Percentiles rank a stretch among this genome's conserved stretches.
Conservation (phyloP, 225 moss, liverwort and hornwort species). For the Physcomitrium patens region DNA sequence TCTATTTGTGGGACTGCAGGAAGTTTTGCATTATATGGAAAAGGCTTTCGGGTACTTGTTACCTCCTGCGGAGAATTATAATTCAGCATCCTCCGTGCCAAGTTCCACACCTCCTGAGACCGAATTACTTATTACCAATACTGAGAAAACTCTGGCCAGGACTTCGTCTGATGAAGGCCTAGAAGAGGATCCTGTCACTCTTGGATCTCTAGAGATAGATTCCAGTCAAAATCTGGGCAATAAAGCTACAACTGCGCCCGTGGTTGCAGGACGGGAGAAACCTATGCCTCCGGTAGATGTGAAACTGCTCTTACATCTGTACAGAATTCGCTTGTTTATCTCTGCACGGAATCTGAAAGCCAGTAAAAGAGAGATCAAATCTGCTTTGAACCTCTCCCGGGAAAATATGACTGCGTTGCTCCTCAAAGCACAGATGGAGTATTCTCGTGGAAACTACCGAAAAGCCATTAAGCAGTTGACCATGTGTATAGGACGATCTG, state of each 20-base stretch:
- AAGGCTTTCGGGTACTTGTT: constrained; percentile 92
- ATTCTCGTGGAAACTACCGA: constrained; percentile 85
- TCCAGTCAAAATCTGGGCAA: constrained; percentile 34
- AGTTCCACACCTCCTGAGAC: constrained; percentile 39
- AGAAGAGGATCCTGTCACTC: constrained; percentile 80
- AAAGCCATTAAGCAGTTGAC: constrained; percentile 95
- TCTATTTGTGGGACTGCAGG: constrained; percentile 53
- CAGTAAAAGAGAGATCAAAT: constrained; percentile 88
- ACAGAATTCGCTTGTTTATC: constrained; percentile 88
- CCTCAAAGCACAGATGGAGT: constrained; percentile 90
- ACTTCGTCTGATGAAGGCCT: constrained; percentile 86
- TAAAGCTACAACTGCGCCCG: constrained; percentile 31
- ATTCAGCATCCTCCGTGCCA: constrained; percentile 32
- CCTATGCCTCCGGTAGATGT: constrained; percentile 78
- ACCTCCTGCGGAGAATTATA: constrained; percentile 70
- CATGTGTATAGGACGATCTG: constrained; percentile 78
- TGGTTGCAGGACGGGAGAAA: constrained; percentile 58
- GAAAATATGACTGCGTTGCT: constrained; percentile 72
- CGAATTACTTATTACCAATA: constrained; percentile 34
- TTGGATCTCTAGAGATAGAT: constrained; percentile 79
- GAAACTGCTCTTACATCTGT: constrained; percentile 86
- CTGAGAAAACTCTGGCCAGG: constrained; percentile 59
- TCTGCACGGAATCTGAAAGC: constrained; percentile 86
- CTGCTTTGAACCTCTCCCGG: constrained; percentile 65
- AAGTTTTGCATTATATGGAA: constrained; percentile 94